Evolutionary conservation across 495 filamentous ascomycete species (phyloP).

Genomic region (Acidiella bohemica): DNA sequence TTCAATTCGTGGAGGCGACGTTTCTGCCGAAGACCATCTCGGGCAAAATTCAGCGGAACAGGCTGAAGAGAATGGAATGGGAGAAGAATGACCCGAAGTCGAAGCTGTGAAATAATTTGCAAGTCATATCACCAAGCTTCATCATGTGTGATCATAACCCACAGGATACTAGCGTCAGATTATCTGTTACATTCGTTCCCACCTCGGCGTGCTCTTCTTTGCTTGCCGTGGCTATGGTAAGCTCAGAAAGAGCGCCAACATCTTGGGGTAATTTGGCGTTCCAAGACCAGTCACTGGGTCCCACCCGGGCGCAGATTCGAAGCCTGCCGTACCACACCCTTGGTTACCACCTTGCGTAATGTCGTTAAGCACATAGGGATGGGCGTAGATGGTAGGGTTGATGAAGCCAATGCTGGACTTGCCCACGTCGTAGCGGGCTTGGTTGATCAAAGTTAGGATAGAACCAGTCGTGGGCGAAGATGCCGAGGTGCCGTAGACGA

Average conservation of each 20-base stretch:
- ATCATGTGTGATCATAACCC: no score
- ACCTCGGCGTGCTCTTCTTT: no score
- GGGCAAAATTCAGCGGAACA: no score
- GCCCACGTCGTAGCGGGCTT: conserved; percentile 44
- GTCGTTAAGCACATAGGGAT: conserved; percentile 11
- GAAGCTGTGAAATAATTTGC: no score
- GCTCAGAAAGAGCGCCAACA: conserved; percentile 1
- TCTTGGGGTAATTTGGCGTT: conserved; percentile 11
- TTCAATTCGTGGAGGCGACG: conserved; percentile 15
- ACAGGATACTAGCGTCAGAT: no score
- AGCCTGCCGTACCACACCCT: conserved; percentile 7
- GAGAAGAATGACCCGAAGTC: no score
- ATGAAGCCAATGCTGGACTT: conserved; percentile 53
- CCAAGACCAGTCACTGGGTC: conserved; percentile 11
- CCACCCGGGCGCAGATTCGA: conserved; percentile 3
- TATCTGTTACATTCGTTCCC: no score
- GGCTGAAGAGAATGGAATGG: no score
- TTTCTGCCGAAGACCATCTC: conserved; percentile 21
- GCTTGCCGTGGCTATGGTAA: not conserved
- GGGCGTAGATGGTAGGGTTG: conserved; percentile 31
- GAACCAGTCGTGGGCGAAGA: conserved; percentile 48
- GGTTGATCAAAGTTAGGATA: conserved; percentile 55
- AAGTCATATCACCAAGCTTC: no score
- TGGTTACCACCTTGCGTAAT: conserved; percentile 11
- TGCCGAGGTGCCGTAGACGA: conserved; percentile 51